Base-by-base conservation (phyloP, 2,329 filamentous ascomycete species). In the Xylaria sp. region DNA sequence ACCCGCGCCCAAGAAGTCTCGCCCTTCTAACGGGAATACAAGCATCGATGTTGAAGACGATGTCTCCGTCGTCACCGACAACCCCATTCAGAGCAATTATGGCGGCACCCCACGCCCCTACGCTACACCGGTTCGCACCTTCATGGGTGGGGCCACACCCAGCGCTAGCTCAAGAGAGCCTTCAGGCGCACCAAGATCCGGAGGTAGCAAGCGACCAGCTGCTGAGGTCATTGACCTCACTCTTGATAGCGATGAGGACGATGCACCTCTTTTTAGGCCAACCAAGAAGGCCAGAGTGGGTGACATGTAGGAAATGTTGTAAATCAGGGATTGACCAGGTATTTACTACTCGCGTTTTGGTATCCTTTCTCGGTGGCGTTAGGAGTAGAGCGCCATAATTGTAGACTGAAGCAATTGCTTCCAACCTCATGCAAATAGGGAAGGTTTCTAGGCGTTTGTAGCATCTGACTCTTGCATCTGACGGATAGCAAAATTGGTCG, bases 151-250 rank as follows among this genome's bases (percentile, higher is more conserved):
- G 51, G 70, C 60, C 55, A 74, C 75, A 20, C 72, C 74, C 15
- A 72, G 64, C 31, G 66, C 72, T 10, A 65, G 70, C 57, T 71
- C 69, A n/a, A 65, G 74, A 63, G 76, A 76, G 64, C 80, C 83
- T 0, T 79, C 78, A 25, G 78, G 76, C 5, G 77, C 78, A 31
- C 84, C 82, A 1, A 81, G 82, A 20, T 77, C 75, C 50, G 70
- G 72, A 37, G 64, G 77, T 20, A 77, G 74, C 12, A 80, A 79
- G 46, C 78, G 78, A 25, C 75, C 76, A 51, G 80, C 85, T 5
- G 78, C 85, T 4, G 83, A 87, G 54, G 84, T 90, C 2, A 89
- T 90, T 69, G 88, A 90, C 73, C 78, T 90, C 70, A 90, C 88
- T 0, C 77, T 88, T 7, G 88, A 85, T 57, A 87, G 88, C 63